Percentiles rank a stretch among this genome's conserved stretches.
These are phyloP conservation scores for Globisporangium paroecandrum DNA, from an alignment of 352 stramenopile genomes.

Conservation along the genomic window DNA sequence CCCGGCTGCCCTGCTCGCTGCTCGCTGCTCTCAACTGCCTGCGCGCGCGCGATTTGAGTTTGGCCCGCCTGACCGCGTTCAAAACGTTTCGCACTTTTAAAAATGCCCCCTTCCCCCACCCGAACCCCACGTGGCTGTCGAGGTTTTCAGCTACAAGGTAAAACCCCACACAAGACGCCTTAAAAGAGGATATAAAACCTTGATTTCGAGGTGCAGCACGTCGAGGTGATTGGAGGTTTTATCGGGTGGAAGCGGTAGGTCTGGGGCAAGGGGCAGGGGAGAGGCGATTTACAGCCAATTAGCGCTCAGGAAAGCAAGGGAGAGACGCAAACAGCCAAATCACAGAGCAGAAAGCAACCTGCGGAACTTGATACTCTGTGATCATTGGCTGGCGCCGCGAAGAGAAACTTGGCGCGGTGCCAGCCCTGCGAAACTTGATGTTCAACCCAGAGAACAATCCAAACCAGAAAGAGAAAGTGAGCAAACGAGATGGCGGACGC, in stretches of 20 bases:
- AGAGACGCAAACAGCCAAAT: constrained; percentile 1
- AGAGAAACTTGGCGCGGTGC: not conserved
- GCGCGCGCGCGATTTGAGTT: not conserved
- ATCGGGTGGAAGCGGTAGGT: constrained; percentile 41
- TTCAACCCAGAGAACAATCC: constrained; percentile 11
- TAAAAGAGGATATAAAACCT: constrained; percentile 5
- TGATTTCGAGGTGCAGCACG: constrained; percentile 9
- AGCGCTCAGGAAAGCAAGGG: not conserved
- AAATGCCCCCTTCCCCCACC: constrained; percentile 16
- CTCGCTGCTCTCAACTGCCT: constrained; percentile 1
- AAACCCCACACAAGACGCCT: not conserved
- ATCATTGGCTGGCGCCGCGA: constrained; percentile 1
- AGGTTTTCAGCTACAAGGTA: constrained; percentile 3
- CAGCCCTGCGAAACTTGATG: constrained; percentile 19
- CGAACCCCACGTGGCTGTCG: not conserved
- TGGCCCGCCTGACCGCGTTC: not conserved
- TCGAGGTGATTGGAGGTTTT: constrained; percentile 41
- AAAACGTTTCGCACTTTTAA: constrained; percentile 11
- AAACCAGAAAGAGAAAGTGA: not conserved
- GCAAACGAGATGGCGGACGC: not conserved
- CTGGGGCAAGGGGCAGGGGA: constrained; percentile 40
- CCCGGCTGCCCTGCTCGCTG: not conserved
- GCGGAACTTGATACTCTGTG: not conserved
- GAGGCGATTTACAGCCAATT: not conserved
- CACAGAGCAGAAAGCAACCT: constrained; percentile 20